Percentiles rank a stretch among this genome's conserved stretches.
phyloP scores from a whole-genome alignment of 768 basidiomycete species.

The Leccinum disarticulatum region DNA sequence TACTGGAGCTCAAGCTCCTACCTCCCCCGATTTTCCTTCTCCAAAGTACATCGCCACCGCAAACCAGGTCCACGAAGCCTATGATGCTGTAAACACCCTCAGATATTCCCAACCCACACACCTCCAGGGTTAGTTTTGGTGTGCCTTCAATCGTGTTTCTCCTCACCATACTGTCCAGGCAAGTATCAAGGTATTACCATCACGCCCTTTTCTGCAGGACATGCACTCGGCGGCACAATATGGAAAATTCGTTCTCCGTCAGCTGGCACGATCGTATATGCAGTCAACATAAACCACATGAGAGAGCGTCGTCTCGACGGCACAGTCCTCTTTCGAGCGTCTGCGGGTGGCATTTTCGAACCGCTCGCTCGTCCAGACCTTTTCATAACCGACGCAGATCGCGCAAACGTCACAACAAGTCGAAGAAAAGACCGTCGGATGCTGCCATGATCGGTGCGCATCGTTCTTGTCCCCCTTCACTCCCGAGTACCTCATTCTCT shows the following conservation, averaged over 20 bases:
- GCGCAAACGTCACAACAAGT: constrained; percentile 83
- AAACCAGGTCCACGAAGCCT: constrained; percentile 89
- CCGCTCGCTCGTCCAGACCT: constrained; percentile 87
- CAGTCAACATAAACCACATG: too few species aligned
- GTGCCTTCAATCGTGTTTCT: constrained; percentile 3
- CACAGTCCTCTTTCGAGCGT: too few species aligned
- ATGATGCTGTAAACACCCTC: constrained; percentile 87
- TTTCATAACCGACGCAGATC: constrained; percentile 89
- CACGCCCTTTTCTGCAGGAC: constrained; percentile 93
- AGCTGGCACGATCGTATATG: too few species aligned
- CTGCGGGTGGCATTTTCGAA: constrained; percentile 83
- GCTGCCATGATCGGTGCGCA: constrained; percentile 77
- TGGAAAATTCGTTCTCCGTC: constrained; percentile 99
- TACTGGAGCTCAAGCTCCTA: constrained; percentile 17
- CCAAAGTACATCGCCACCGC: constrained; percentile 69
- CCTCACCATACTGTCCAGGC: constrained; percentile 42
- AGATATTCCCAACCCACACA: constrained; percentile 96
- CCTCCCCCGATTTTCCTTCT: constrained; percentile 12
- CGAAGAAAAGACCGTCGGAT: constrained; percentile 89
- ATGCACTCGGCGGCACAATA: constrained; percentile 93
- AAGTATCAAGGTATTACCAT: constrained; percentile 93
- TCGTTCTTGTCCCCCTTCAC: neutral
- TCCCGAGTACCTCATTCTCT: neutral
- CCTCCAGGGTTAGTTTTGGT: constrained; percentile 68
- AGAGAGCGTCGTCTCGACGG: too few species aligned